Percentiles rank a stretch among this genome's conserved stretches.
Conservation (phyloP, 2,329 filamentous ascomycete species). For the Orbilia ellipsospora region DNA sequence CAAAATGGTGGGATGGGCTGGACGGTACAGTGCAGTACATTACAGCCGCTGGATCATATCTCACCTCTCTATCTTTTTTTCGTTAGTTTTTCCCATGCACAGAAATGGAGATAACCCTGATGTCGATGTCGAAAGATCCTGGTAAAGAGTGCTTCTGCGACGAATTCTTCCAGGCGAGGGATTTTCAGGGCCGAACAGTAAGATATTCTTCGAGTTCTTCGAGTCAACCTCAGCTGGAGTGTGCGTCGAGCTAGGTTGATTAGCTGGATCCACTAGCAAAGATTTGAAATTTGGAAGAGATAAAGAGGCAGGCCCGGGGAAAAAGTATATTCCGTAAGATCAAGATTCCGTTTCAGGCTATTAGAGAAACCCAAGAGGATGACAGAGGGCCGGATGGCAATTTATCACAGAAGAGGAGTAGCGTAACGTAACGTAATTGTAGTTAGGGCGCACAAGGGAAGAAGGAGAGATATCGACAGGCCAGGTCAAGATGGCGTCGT, state of each 20-base stretch:
- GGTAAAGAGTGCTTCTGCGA: slow-evolving; percentile 10
- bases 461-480: slow-evolving; percentile 17
- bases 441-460: not conserved
- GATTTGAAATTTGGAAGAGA: slow-evolving; percentile 18
- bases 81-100: slow-evolving; percentile 28
- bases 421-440: slow-evolving; percentile 14
- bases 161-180: slow-evolving; percentile 54
- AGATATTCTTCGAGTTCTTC: not conserved
- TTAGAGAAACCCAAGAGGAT: slow-evolving; percentile 6
- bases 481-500: slow-evolving; percentile 16
- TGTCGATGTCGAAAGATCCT: slow-evolving; percentile 46
- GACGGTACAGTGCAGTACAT: slow-evolving; percentile 1
- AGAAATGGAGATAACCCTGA: slow-evolving; percentile 28
- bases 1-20: slow-evolving; percentile 31
- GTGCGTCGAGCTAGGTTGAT: slow-evolving; percentile 29
- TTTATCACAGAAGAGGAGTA: slow-evolving; percentile 1
- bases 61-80: slow-evolving; percentile 5
- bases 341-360: slow-evolving; percentile 35
- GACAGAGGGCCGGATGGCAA: slow-evolving; percentile 13
- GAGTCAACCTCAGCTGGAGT: slow-evolving; percentile 26
- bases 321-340: slow-evolving; percentile 42
- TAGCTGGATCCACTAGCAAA: slow-evolving; percentile 8
- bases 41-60: slow-evolving; percentile 11
- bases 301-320: slow-evolving; percentile 2
- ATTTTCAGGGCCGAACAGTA: slow-evolving; percentile 30